Conservation (phyloP, 768 basidiomycete genomes). For the Clathrus columnatus region DNA sequence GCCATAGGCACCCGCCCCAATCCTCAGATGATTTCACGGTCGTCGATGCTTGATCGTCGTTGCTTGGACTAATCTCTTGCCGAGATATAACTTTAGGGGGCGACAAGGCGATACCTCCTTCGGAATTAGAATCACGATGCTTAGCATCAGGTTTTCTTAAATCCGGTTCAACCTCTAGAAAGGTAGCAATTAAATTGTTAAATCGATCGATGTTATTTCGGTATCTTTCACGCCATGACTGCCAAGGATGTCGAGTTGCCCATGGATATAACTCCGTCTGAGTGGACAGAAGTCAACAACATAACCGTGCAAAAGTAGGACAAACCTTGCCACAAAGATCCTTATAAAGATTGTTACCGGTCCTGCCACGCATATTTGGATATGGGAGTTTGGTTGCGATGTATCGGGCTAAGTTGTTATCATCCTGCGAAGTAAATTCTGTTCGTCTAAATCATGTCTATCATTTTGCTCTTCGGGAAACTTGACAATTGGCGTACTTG, state of each 20-base stretch:
- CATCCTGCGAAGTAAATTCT: constrained; percentile 71
- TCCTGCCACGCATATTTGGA: constrained; percentile 73
- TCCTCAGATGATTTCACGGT: too few species aligned
- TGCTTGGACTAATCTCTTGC: not conserved
- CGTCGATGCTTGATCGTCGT: constrained; percentile 60
- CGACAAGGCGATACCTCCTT: not conserved
- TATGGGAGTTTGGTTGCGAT: constrained; percentile 79
- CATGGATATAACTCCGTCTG: constrained; percentile 39
- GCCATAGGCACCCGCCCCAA: constrained; percentile 57
- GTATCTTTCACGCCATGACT: constrained; percentile 84
- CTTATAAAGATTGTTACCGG: constrained; percentile 75
- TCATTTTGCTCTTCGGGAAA: not conserved
- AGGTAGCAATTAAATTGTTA: constrained; percentile 51
- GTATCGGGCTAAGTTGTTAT: constrained; percentile 65
- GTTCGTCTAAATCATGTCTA: constrained; percentile 44
- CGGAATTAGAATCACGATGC: not conserved
- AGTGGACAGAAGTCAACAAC: not conserved
- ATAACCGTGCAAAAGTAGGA: not conserved
- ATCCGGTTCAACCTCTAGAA: constrained; percentile 59
- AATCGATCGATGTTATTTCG: constrained; percentile 71
- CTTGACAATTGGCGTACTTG: constrained; percentile 42
- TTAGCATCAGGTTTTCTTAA: constrained; percentile 40
- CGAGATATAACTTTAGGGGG: not conserved
- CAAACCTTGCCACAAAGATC: constrained; percentile 67
- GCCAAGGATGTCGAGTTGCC: constrained; percentile 82